phyloP scores from a whole-genome alignment of 768 basidiomycete species.

The Lentinula raphanica region DNA sequence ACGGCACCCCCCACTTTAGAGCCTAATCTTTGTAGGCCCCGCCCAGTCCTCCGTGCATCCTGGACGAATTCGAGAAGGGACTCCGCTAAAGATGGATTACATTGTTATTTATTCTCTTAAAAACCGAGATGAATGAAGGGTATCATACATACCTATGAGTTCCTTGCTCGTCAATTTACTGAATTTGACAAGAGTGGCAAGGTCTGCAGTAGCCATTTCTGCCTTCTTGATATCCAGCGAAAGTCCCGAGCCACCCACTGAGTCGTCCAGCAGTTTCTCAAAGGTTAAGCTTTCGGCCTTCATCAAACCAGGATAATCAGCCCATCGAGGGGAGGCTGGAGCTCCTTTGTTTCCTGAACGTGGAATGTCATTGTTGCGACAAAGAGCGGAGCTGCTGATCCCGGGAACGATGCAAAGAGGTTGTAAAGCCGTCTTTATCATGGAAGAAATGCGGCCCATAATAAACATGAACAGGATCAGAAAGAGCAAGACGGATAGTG shows the following conservation, averaged over 20 bases:
- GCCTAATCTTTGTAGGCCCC: conserved; percentile 56
- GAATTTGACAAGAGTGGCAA: conserved; percentile 54
- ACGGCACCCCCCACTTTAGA: conserved; percentile 70
- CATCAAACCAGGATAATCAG: conserved; percentile 6
- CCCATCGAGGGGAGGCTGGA: conserved; percentile 1
- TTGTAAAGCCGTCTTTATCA: conserved; percentile 41
- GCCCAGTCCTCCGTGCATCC: conserved; percentile 57
- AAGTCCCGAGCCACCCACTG: conserved; percentile 52
- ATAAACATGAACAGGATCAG: conserved; percentile 46
- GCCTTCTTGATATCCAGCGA: conserved; percentile 70
- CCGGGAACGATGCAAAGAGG: conserved; percentile 64
- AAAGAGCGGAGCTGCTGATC: conserved; percentile 44
- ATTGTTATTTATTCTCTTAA: too few species aligned
- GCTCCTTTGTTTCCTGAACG: not conserved
- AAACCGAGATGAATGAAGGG: not conserved
- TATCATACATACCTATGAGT: conserved; percentile 22
- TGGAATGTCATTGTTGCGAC: conserved; percentile 21
- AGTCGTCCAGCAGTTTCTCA: conserved; percentile 27
- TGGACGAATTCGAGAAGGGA: conserved; percentile 48
- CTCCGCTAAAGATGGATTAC: conserved; percentile 27
- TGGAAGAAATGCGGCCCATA: conserved; percentile 32
- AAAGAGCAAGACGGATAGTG: conserved; percentile 50
- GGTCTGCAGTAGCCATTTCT: conserved; percentile 70
- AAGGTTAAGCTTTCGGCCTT: conserved; percentile 20
- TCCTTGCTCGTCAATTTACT: conserved; percentile 62